These are phyloP conservation scores for Trichomonascus vanleenenianus DNA, from an alignment of 805 yeast species.

Conservation along the genomic window DNA sequence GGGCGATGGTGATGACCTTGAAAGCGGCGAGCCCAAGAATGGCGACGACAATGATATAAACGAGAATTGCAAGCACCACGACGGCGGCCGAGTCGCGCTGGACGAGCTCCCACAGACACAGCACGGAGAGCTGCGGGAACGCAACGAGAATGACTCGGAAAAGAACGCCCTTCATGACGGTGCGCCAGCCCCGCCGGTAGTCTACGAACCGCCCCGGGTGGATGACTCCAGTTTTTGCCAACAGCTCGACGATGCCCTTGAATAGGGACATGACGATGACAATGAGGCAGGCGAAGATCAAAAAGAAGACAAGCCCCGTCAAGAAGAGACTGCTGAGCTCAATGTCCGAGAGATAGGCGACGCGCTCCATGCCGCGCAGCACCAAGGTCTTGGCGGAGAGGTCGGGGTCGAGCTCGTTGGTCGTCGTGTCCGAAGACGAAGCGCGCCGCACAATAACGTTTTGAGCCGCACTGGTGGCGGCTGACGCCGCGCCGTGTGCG, in stretches of 20 bases:
- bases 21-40: constrained; percentile 65
- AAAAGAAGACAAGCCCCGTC: constrained; percentile 49
- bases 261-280: constrained; percentile 37
- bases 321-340: constrained; percentile 81
- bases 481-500: neutral
- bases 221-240: constrained; percentile 51
- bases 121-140: constrained; percentile 75
- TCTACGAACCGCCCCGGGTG: constrained; percentile 59
- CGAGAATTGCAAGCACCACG: constrained; percentile 67
- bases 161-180: constrained; percentile 80
- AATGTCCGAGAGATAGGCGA: constrained; percentile 72
- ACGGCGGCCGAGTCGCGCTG: constrained; percentile 77
- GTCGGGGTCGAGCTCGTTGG: constrained; percentile 49
- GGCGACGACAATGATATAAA: constrained; percentile 49
- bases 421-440: constrained; percentile 11
- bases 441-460: constrained; percentile 8
- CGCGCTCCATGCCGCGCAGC: constrained; percentile 87
- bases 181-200: constrained; percentile 75
- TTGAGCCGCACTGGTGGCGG: neutral
- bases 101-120: constrained; percentile 87
- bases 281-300: constrained; percentile 3
- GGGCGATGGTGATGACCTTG: constrained; percentile 68
- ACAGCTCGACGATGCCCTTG: constrained; percentile 64
- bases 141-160: constrained; percentile 78
- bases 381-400: constrained; percentile 65